Evolutionary conservation across 2,329 filamentous ascomycete species (phyloP).

Genomic region (Nigrospora sphaerica): DNA sequence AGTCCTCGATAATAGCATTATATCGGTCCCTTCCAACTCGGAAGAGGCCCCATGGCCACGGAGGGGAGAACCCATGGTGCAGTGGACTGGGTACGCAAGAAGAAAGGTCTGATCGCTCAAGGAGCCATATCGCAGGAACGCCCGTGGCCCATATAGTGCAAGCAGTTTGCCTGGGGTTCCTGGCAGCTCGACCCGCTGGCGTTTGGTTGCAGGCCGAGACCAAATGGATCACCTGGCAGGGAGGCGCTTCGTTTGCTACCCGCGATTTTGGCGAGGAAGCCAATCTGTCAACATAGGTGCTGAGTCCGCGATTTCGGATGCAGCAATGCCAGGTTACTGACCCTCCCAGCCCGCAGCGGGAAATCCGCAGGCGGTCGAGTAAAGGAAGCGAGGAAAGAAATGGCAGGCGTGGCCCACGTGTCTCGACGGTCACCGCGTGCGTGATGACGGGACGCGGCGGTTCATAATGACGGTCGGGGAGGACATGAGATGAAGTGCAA

Average conservation of each 20-base stretch:
- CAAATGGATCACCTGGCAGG: neutral
- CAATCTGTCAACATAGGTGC: constrained; percentile 17
- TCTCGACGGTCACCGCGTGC: too few relatives aligned
- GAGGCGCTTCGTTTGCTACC: constrained; percentile 1
- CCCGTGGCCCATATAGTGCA: neutral
- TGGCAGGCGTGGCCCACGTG: too few relatives aligned
- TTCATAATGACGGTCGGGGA: neutral
- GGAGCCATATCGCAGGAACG: neutral
- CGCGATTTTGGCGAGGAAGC: constrained; percentile 10
- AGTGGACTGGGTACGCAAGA: neutral
- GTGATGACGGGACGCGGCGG: too few relatives aligned
- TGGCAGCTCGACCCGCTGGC: neutral
- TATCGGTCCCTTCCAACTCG: constrained; percentile 9
- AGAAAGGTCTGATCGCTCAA: neutral
- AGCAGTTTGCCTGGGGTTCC: neutral
- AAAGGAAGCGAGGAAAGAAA: neutral
- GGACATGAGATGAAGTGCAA: neutral
- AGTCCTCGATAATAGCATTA: constrained; percentile 7
- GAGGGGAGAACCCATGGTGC: constrained; percentile 20
- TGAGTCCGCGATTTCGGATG: constrained; percentile 14
- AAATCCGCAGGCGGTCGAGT: neutral
- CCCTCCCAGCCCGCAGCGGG: constrained; percentile 6
- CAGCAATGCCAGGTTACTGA: constrained; percentile 10
- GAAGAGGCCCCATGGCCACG: constrained; percentile 13
- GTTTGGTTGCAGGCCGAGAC: neutral